A percentile compares a stretch with the other conserved stretches of the same genome.
Evolutionary conservation across 75 land plant genomes (phyloP).

Genomic region (Pseudotsuga menziesii): DNA sequence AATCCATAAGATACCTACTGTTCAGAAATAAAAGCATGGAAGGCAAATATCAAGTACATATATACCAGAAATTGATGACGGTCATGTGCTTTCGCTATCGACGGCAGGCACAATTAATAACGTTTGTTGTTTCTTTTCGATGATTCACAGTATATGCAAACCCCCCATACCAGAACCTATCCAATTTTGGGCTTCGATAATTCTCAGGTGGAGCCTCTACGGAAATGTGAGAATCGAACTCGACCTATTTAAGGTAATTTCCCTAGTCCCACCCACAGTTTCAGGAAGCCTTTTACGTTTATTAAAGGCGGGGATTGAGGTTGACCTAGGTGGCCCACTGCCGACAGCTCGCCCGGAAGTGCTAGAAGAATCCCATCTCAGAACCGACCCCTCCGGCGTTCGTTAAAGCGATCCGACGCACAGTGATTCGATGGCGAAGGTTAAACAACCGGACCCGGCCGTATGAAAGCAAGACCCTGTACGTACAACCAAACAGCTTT

Average conservation of each 20-base stretch:
- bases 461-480: no score
- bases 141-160: no score
- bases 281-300: background rate
- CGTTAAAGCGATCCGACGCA: background rate
- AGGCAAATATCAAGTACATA: background rate
- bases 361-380: background rate
- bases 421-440: conserved; percentile 1
- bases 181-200: background rate
- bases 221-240: background rate
- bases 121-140: background rate
- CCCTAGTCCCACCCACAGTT: background rate
- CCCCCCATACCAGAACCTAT: no score
- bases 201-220: background rate
- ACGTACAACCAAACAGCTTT: background rate
- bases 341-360: background rate
- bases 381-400: background rate
- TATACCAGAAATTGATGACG: conserved; percentile 2
- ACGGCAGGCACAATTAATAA: background rate
- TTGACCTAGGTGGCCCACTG: background rate
- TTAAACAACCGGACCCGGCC: background rate
- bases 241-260: background rate
- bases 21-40: background rate
- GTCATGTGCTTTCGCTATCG: background rate
- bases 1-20: background rate
- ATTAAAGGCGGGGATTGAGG: background rate